These are phyloP conservation scores for Trichophyton mentagrophytes DNA, from an alignment of 2,329 filamentous ascomycete genomes.

Conservation along the genomic window DNA sequence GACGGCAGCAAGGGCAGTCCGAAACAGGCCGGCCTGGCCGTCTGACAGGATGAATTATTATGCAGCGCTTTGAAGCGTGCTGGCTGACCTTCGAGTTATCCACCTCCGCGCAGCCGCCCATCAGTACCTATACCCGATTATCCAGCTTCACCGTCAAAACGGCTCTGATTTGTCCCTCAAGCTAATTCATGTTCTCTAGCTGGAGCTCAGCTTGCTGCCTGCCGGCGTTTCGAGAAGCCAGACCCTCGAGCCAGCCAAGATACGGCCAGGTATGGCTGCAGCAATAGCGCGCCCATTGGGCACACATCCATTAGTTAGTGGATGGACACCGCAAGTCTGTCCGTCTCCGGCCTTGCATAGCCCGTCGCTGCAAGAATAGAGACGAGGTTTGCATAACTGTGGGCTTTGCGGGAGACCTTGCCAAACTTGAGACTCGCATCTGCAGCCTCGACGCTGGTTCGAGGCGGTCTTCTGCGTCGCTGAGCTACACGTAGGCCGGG, in stretches of 20 bases:
- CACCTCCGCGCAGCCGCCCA: not conserved
- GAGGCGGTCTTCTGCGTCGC: not conserved
- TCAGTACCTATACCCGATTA: slow-evolving; percentile 1
- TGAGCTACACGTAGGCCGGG: not conserved
- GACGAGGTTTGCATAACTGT: not conserved
- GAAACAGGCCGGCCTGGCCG: not conserved
- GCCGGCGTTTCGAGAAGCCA: not conserved
- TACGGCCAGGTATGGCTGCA: slow-evolving; percentile 1
- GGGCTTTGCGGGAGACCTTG: not conserved
- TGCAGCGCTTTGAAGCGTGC: not conserved
- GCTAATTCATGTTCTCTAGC: not conserved
- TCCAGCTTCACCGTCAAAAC: not conserved
- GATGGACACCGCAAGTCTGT: slow-evolving; percentile 1
- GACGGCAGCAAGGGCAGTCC: not conserved
- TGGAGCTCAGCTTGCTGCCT: not conserved
- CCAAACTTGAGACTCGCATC: not conserved
- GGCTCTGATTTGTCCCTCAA: not conserved
- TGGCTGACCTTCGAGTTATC: not conserved
- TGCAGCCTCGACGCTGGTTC: not conserved
- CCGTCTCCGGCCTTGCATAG: not conserved
- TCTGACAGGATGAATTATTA: not conserved
- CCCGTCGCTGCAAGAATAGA: not conserved
- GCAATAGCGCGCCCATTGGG: slow-evolving; percentile 1
- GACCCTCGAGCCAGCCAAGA: not conserved
- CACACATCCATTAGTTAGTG: not conserved